Percentiles rank a stretch among this genome's conserved stretches.
Evolutionary conservation across 2,329 filamentous ascomycete genomes (phyloP).

Genomic region (Phaeosphaeria sp.): DNA sequence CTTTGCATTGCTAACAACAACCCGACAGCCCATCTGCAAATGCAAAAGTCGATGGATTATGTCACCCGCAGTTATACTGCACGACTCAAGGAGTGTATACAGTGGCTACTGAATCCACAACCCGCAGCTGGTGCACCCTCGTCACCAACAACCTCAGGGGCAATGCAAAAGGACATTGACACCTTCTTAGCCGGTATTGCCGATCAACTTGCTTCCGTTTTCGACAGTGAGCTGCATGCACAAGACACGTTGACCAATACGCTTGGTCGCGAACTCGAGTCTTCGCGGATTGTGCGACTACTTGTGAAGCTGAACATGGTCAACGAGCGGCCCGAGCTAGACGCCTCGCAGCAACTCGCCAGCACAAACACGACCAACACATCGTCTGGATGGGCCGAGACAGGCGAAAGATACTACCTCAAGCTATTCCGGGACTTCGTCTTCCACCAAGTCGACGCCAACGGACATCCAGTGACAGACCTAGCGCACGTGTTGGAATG

Average conservation of each 20-base stretch:
- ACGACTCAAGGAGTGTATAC: constrained; percentile 78
- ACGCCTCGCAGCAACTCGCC: constrained; percentile 64
- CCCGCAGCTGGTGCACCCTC: constrained; percentile 34
- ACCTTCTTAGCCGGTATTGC: constrained; percentile 81
- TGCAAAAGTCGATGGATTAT: constrained; percentile 75
- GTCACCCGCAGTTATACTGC: constrained; percentile 77
- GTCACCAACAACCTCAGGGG: constrained; percentile 32
- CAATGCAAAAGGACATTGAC: constrained; percentile 73
- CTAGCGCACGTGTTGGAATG: constrained; percentile 86
- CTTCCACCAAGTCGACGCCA: constrained; percentile 91
- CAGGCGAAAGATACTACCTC: constrained; percentile 87
- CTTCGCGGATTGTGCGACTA: constrained; percentile 81
- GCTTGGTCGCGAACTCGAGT: constrained; percentile 83
- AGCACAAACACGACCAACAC: constrained; percentile 35
- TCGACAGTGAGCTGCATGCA: constrained; percentile 80
- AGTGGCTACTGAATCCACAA: constrained; percentile 76
- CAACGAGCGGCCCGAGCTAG: constrained; percentile 87
- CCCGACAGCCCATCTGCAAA: constrained; percentile 64
- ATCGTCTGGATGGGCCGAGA: constrained; percentile 78
- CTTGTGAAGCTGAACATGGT: constrained; percentile 84
- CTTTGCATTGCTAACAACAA: constrained; percentile 80
- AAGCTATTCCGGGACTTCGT: constrained; percentile 97
- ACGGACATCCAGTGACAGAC: constrained; percentile 83
- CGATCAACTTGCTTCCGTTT: constrained; percentile 73
- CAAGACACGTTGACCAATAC: constrained; percentile 77